Conservation (phyloP, 75 land plant genomes). For the Cunninghamia lanceolata region DNA sequence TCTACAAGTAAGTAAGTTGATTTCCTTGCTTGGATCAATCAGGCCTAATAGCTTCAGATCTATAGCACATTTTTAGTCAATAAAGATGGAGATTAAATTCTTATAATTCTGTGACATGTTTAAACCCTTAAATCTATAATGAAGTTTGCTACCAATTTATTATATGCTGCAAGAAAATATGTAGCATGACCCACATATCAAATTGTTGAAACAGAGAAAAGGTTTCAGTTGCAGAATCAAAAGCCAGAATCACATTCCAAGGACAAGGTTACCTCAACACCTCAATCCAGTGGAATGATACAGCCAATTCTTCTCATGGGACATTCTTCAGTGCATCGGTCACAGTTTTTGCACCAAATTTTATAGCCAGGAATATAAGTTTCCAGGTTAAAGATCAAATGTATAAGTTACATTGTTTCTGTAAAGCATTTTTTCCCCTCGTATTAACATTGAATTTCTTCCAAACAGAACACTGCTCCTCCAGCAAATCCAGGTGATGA, state of each 20-base stretch:
- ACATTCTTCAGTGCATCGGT: conserved; percentile 39
- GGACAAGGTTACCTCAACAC: conserved; percentile 67
- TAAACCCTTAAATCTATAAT: not conserved
- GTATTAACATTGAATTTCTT: not conserved
- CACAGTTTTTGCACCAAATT: conserved; percentile 32
- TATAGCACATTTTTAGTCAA: not conserved
- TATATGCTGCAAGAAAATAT: not conserved
- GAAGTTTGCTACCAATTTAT: not conserved
- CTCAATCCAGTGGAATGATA: conserved; percentile 47
- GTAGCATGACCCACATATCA: not conserved
- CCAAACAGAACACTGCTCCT: conserved; percentile 55
- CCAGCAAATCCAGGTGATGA: conserved; percentile 40
- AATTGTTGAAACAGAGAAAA: conserved; percentile 65
- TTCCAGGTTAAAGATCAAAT: conserved; percentile 34
- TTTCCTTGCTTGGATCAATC: not conserved
- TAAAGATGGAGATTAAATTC: not conserved
- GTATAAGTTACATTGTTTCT: not conserved
- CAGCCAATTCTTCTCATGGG: conserved; percentile 43
- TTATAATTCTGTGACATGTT: not conserved
- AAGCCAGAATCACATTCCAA: conserved; percentile 66
- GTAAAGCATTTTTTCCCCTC: not conserved
- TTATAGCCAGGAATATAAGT: conserved; percentile 58
- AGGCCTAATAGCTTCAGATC: not conserved
- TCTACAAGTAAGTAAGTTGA: conserved; percentile 51
- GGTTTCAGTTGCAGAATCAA: conserved; percentile 46